Evolutionary conservation across 2,329 filamentous ascomycete genomes (phyloP).

Genomic region (Ophiocordyceps robertsii): DNA sequence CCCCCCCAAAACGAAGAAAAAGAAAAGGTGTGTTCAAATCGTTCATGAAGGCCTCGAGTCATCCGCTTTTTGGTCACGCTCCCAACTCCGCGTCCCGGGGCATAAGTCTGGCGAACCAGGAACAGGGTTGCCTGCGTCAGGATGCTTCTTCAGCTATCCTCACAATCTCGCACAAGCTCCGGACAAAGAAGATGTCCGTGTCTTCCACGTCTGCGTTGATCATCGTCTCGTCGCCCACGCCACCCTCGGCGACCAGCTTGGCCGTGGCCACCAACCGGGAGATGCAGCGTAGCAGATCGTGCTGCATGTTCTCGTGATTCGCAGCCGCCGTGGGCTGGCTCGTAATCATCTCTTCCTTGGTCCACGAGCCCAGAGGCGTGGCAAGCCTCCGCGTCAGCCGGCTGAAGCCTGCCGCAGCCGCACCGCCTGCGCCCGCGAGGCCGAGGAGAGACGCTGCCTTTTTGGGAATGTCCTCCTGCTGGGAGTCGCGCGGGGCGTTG

Average conservation of each 20-base stretch:
- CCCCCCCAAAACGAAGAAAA: background rate
- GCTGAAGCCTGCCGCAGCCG: conserved; percentile 8
- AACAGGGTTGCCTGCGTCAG: background rate
- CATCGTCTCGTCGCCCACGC: conserved; percentile 13
- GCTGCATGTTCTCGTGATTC: conserved; percentile 26
- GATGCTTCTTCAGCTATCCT: conserved; percentile 19
- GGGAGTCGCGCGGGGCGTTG: conserved; percentile 9
- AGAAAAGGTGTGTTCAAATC: background rate
- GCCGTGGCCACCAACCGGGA: conserved; percentile 36
- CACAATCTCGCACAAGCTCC: conserved; percentile 29
- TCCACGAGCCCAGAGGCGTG: conserved; percentile 12
- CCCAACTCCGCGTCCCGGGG: background rate
- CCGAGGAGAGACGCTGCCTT: conserved; percentile 41
- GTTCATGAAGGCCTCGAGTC: background rate
- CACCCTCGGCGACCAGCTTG: conserved; percentile 19
- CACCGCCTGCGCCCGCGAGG: conserved; percentile 17
- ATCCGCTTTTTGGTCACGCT: background rate
- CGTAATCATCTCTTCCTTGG: conserved; percentile 12
- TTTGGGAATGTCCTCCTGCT: conserved; percentile 27
- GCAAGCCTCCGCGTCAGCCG: conserved; percentile 12
- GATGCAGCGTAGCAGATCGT: conserved; percentile 37
- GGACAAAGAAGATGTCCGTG: conserved; percentile 23
- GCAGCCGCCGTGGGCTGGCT: conserved; percentile 7
- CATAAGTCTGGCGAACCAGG: background rate
- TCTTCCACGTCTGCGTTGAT: conserved; percentile 17